A percentile compares a stretch with the other conserved stretches of the same genome.
Conservation (phyloP, 2,329 filamentous ascomycete species). For the Alternaria sp. region DNA sequence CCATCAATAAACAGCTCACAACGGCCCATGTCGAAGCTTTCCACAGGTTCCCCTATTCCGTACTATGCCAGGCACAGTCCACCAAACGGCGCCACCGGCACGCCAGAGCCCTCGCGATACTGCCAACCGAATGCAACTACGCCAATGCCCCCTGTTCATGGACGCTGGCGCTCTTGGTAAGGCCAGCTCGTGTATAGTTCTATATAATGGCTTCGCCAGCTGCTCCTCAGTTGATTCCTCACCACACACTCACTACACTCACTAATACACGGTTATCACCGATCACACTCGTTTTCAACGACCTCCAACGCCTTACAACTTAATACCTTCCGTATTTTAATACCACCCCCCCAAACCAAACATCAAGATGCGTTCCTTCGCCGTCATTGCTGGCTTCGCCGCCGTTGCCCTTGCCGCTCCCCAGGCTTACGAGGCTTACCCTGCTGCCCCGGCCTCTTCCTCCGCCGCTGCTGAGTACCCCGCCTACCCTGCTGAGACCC, state of each 20-base stretch:
- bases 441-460: neutral
- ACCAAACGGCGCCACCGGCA: conserved; percentile 33
- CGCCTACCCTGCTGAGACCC: neutral
- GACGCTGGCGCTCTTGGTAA: conserved; percentile 29
- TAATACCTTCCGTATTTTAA: conserved; percentile 46
- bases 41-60: conserved; percentile 41
- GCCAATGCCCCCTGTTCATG: conserved; percentile 31
- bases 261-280: conserved; percentile 48
- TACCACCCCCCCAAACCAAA: conserved; percentile 27
- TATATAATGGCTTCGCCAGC: conserved; percentile 45
- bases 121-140: conserved; percentile 36
- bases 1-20: conserved; percentile 42
- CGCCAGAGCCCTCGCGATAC: conserved; percentile 27
- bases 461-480: conserved; percentile 10
- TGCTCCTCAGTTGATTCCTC: conserved; percentile 26
- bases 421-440: conserved; percentile 22
- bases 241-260: conserved; percentile 47
- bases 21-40: conserved; percentile 30
- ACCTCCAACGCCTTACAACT: conserved; percentile 34
- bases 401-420: conserved; percentile 32
- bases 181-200: conserved; percentile 28
- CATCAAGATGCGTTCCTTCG: conserved; percentile 50
- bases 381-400: conserved; percentile 39
- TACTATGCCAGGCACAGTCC: conserved; percentile 33
- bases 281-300: conserved; percentile 50